These are phyloP conservation scores for Pontederia crassipes DNA, from an alignment of 176 grass and related monocot species.

Conservation along the genomic window DNA sequence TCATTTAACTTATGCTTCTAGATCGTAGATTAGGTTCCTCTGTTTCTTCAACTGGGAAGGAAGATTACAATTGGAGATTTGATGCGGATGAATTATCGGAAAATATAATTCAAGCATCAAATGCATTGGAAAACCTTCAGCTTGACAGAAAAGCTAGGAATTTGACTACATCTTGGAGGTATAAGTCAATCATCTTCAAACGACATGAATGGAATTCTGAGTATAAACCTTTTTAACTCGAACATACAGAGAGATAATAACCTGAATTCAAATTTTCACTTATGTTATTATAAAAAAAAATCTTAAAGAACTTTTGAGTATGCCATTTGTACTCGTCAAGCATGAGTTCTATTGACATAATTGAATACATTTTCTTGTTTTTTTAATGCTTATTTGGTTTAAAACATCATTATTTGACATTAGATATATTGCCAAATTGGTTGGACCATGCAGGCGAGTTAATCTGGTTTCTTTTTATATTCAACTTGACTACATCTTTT, in stretches of 20 bases:
- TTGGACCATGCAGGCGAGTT: too few relatives aligned
- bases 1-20: constrained; percentile 21
- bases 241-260: too few relatives aligned
- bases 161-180: constrained; percentile 78
- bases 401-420: too few relatives aligned
- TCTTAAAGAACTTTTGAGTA: too few relatives aligned
- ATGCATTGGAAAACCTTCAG: constrained; percentile 67
- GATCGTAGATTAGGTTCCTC: constrained; percentile 54
- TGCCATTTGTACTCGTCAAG: too few relatives aligned
- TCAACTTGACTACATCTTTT: too few relatives aligned
- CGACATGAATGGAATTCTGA: background rate
- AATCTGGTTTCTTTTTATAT: too few relatives aligned
- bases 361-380: too few relatives aligned
- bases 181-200: constrained; percentile 2
- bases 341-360: too few relatives aligned
- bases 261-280: background rate
- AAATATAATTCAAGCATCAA: constrained; percentile 62
- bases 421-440: too few relatives aligned
- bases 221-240: background rate
- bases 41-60: constrained; percentile 44
- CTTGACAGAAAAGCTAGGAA: constrained; percentile 73
- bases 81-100: constrained; percentile 76
- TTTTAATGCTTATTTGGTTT: too few relatives aligned
- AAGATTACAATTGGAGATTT: constrained; percentile 90
- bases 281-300: too few relatives aligned